Evolutionary conservation across 2,329 filamentous ascomycete species (phyloP), one percentile per base, ranked within the genome.

Genomic region (Aspergillus sp.): DNA sequence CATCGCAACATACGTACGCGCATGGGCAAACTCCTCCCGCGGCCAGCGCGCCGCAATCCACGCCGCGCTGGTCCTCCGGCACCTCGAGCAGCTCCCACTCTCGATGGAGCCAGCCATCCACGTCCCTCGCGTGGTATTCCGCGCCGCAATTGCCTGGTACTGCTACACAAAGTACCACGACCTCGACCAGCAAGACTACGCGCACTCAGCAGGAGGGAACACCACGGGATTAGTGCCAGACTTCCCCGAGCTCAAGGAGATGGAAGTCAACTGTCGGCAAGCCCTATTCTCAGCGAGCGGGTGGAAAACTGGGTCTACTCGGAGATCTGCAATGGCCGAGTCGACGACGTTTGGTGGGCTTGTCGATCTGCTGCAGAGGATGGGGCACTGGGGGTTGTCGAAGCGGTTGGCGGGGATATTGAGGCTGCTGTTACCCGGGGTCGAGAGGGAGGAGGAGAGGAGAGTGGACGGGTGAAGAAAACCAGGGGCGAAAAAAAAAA

Each of bases 31-130:
- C 19, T 74, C 71, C 7, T 23, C 47, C n/a, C 51, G 65, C 30
- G 69, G 66, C 11, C 60, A 64, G 38, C 56, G 69, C 11, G 69
- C 67, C 30, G 70, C 67, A 5, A 54, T 68, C 23, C 69, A 72
- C 51, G 69, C 65, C 5, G 57, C 63, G 2, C 54, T 72, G 43
- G 66, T 69, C 25, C 61, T 69, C 48, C 67, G 65, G 34, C 65
- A 64, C 43, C 60, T 72, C 23, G 66, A 71, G 46, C 62, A 57
- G 25, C 50, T 71, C 7, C 64, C 61, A 3, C 51, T 70, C 4
- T 66, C 63, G 9, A 64, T 62, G 47, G 70, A 71, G 38, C 66
- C 68, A 2, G 61, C 69, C 0, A 71, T 72, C 34, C 70, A 71
- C 54, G 66, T 70, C 1, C 70, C 70, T 11, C 62, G 69, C 25